Conservation (phyloP, 1,284 basidiomycete genomes). For the Trichosporon sp. region DNA sequence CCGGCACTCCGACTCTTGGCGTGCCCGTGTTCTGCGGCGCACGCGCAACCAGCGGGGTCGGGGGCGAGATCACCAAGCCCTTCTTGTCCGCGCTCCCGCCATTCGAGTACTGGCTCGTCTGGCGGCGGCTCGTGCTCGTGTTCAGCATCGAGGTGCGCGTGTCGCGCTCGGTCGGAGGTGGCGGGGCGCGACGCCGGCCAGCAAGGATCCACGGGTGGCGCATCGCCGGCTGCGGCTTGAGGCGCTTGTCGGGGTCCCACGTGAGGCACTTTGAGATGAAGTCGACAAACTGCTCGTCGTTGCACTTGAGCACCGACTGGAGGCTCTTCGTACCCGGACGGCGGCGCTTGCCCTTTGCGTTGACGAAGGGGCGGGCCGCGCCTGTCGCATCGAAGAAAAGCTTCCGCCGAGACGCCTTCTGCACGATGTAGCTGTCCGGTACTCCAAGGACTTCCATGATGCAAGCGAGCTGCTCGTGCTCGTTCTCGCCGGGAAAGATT, state of each 20-base stretch:
- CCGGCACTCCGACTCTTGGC: conserved; percentile 20
- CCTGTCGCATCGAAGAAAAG: conserved; percentile 96
- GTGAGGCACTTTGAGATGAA: conserved; percentile 90
- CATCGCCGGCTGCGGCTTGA: conserved; percentile 89
- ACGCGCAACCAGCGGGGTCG: conserved; percentile 42
- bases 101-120: conserved; percentile 1
- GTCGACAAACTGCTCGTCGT: conserved; percentile 57
- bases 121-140: conserved; percentile 10
- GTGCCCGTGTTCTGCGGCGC: conserved; percentile 14
- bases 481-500: conserved; percentile 98
- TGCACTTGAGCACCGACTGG: conserved; percentile 78
- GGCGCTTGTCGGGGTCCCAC: conserved; percentile 94
- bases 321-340: conserved; percentile 86
- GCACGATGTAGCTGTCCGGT: conserved; percentile 90
- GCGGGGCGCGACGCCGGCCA: conserved; percentile 50
- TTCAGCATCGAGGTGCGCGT: conserved; percentile 11
- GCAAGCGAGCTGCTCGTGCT: conserved; percentile 96
- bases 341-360: conserved; percentile 89
- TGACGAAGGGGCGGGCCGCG: conserved; percentile 84
- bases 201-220: conserved; percentile 82
- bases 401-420: conserved; percentile 86
- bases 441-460: conserved; percentile 99
- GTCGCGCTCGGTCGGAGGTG: conserved; percentile 13
- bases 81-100: conserved; percentile 16
- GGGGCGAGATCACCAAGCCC: conserved; percentile 37